Conservation (phyloP, 2,329 filamentous ascomycete genomes). For the Aschersonia sp. region DNA sequence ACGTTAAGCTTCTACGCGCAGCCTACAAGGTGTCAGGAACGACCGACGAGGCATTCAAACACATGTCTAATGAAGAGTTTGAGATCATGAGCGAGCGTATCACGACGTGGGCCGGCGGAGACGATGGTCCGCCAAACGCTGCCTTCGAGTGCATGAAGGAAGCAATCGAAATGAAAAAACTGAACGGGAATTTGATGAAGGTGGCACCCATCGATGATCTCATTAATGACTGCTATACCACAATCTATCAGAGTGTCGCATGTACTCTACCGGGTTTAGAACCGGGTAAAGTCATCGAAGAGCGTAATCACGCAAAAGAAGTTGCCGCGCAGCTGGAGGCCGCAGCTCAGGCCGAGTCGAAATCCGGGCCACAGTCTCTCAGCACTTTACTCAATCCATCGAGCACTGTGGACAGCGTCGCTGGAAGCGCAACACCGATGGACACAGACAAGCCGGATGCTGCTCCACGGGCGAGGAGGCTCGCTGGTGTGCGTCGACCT, state of each 20-base stretch:
- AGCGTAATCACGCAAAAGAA: slow-evolving; percentile 26
- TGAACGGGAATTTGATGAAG: slow-evolving; percentile 84
- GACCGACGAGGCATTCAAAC: slow-evolving; percentile 41
- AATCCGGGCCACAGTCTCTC: slow-evolving; percentile 18
- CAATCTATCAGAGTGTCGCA: slow-evolving; percentile 55
- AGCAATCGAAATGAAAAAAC: slow-evolving; percentile 44
- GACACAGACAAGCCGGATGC: slow-evolving; percentile 26
- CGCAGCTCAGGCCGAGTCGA: slow-evolving; percentile 13
- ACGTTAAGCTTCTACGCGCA: slow-evolving; percentile 37
- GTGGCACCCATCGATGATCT: slow-evolving; percentile 76
- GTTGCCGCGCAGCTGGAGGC: slow-evolving; percentile 21
- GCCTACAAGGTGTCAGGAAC: slow-evolving; percentile 29
- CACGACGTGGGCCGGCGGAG: slow-evolving; percentile 36
- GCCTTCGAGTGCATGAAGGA: slow-evolving; percentile 43
- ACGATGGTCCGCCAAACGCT: slow-evolving; percentile 19
- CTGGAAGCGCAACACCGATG: slow-evolving; percentile 18
- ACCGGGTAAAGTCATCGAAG: slow-evolving; percentile 31
- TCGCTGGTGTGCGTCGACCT: slow-evolving; percentile 32
- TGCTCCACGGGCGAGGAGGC: slow-evolving; percentile 23
- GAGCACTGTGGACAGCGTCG: slow-evolving; percentile 21
- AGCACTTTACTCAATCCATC: slow-evolving; percentile 27
- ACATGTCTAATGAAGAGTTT: slow-evolving; percentile 38
- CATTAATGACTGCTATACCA: slow-evolving; percentile 79
- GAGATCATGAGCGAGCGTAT: slow-evolving; percentile 41
- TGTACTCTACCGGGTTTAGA: slow-evolving; percentile 39